Evolutionary conservation across 805 yeast genomes (phyloP), one percentile per base, ranked within the genome.

Genomic region (Limtongia smithiae): DNA sequence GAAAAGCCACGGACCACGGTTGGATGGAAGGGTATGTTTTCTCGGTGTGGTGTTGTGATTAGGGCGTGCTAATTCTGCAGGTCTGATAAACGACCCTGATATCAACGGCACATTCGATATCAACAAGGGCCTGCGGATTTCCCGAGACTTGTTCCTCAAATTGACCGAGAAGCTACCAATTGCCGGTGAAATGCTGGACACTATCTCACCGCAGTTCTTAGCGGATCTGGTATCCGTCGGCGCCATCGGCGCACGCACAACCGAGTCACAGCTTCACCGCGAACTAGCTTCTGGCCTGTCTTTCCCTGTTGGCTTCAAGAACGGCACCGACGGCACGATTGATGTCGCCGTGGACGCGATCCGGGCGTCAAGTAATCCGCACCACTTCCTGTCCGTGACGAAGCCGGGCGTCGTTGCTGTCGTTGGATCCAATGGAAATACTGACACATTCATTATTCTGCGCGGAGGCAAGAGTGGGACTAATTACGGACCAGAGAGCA

Each of bases 1-100:
- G 98, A 91, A 69, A 91, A 91, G 71, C 98, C 98, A 62, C 82
- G 98, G 72, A 91, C 98, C 44, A 91, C 97, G 25, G 97, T 93
- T 39, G 98, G 98, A 52, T 91, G 98, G 98, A 91, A 91, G 72
- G 98, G 98, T 32, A n/a, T 14, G 40, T 15, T 5, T 40, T 4
- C n/a, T 36, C 22, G 17, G 25, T 27, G 4, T 14, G 24, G 9
- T 17, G 4, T 40, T 28, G 5, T 7, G 15, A 6, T 5, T 15
- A 18, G 6, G 28, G 5, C 27, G 18, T 32, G 27, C 33, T 41
- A 14, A 37, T 18, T n/a, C n/a, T 17, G 6, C 12, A 38, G 49
- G 57, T 60, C 76, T 91, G 59, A 93, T 91, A 63, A 91, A 91
- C 67, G 98, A 91, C 69, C 98, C 98, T 28, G 96, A 93, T 63